Evolutionary conservation across 1,139 yeast species (phyloP).

Genomic region (Waltiozyma solani): DNA sequence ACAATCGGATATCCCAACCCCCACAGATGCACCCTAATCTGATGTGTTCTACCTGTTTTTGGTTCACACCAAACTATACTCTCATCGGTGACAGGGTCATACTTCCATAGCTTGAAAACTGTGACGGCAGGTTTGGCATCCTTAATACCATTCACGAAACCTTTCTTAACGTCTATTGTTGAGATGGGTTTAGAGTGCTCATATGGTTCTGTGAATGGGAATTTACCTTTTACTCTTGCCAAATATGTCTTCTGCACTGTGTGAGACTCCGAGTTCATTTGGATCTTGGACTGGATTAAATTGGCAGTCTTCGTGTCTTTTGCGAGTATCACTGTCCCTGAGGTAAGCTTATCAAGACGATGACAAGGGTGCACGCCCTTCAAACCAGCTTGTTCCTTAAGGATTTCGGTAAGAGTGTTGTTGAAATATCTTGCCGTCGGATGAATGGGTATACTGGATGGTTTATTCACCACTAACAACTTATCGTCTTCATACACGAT

Average conservation of each 20-base stretch:
- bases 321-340: slow-evolving; percentile 92
- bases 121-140: slow-evolving; percentile 46
- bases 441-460: slow-evolving; percentile 92
- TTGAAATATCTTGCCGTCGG: slow-evolving; percentile 91
- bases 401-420: slow-evolving; percentile 77
- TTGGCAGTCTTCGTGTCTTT: slow-evolving; percentile 79
- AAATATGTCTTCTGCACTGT: slow-evolving; percentile 69
- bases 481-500: slow-evolving; percentile 23
- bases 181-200: slow-evolving; percentile 22
- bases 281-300: slow-evolving; percentile 59
- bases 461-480: slow-evolving; percentile 81
- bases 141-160: slow-evolving; percentile 54
- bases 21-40: slow-evolving; percentile 63
- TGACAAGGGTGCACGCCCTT: slow-evolving; percentile 75
- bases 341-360: slow-evolving; percentile 81
- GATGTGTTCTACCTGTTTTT: slow-evolving; percentile 69
- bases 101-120: slow-evolving; percentile 27
- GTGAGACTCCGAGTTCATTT: slow-evolving; percentile 35
- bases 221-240: slow-evolving; percentile 81
- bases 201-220: slow-evolving; percentile 36
- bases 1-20: slow-evolving; percentile 73
- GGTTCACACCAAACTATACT: slow-evolving; percentile 66
- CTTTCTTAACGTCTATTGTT: slow-evolving; percentile 71
- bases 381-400: slow-evolving; percentile 56
- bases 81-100: slow-evolving; percentile 28